phyloP scores from a whole-genome alignment of 208 protist genomes.

The Crithidia mellificae region DNA sequence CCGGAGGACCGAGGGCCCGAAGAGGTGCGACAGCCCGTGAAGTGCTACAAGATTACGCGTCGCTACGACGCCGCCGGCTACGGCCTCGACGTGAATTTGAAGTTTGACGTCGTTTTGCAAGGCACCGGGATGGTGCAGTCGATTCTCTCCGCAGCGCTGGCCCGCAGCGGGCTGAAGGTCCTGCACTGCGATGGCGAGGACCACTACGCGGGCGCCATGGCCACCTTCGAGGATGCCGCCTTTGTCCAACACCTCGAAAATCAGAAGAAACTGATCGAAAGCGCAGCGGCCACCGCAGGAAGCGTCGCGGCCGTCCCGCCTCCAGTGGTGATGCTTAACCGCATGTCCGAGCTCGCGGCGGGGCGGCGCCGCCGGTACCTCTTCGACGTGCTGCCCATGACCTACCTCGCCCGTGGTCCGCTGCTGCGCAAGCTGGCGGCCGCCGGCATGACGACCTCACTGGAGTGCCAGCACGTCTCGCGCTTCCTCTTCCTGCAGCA shows the following conservation, averaged over 20 bases:
- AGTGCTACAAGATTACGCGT: conserved; percentile 73
- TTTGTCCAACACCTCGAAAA: conserved; percentile 41
- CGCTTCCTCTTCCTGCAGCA: conserved; percentile 54
- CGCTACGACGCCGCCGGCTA: conserved; percentile 55
- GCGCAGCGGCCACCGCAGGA: too few species aligned
- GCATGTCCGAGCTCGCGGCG: conserved; percentile 30
- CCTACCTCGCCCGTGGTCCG: conserved; percentile 62
- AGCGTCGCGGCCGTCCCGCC: neutral
- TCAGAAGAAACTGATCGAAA: too few species aligned
- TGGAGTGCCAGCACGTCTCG: conserved; percentile 69
- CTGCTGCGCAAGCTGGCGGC: conserved; percentile 42
- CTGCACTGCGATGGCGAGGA: conserved; percentile 89
- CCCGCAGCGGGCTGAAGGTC: conserved; percentile 81
- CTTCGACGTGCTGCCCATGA: conserved; percentile 70
- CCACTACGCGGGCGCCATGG: conserved; percentile 76
- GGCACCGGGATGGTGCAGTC: conserved; percentile 87
- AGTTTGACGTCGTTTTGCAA: conserved; percentile 85
- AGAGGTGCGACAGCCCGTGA: conserved; percentile 78
- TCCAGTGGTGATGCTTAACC: conserved; percentile 26
- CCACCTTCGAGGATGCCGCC: conserved; percentile 44
- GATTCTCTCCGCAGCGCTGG: conserved; percentile 82
- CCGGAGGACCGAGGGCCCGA: conserved; percentile 82
- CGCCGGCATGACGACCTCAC: conserved; percentile 54
- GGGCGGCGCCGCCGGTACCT: conserved; percentile 37
- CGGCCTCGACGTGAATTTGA: conserved; percentile 38